Percentiles rank a stretch among this genome's conserved stretches.
phyloP scores from a whole-genome alignment of 169 alveolate species.

The Plasmodium falciparum region DNA sequence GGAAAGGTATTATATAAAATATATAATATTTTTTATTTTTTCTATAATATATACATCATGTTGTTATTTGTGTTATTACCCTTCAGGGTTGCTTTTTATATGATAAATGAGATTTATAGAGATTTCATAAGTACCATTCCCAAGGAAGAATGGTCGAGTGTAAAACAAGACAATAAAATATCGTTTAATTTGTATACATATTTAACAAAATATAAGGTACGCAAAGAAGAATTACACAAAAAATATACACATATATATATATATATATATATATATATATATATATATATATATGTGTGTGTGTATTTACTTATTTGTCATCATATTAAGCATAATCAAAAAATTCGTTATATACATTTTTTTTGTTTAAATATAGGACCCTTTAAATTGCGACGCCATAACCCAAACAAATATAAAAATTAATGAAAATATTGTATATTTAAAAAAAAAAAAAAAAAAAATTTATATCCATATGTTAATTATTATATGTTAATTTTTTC shows the following conservation, averaged over 20 bases:
- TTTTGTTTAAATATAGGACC: conserved; percentile 29
- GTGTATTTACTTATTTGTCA: not conserved
- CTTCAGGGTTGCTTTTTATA: conserved; percentile 67
- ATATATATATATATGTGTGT: conserved; percentile 1
- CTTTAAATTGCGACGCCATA: conserved; percentile 71
- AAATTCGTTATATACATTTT: not conserved
- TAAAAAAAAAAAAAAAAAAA: not conserved
- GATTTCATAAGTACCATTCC: conserved; percentile 48
- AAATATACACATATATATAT: not conserved
- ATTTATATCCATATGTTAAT: too few relatives aligned
- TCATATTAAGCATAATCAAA: not conserved
- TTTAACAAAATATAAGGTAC: conserved; percentile 64
- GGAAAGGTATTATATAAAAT: conserved; percentile 30
- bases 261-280: not conserved
- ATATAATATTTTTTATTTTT: conserved; percentile 6
- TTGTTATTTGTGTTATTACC: not conserved
- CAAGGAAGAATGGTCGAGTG: conserved; percentile 52
- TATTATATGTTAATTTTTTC: too few relatives aligned
- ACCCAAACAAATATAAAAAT: conserved; percentile 76
- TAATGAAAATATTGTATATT: conserved; percentile 56
- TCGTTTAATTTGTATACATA: conserved; percentile 43
- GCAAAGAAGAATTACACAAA: not conserved
- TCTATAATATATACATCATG: not conserved
- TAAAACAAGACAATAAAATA: conserved; percentile 65
- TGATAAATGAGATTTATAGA: conserved; percentile 71